Evolutionary conservation across 495 filamentous ascomycete species (phyloP).

Genomic region (Xylaria nigripes): DNA sequence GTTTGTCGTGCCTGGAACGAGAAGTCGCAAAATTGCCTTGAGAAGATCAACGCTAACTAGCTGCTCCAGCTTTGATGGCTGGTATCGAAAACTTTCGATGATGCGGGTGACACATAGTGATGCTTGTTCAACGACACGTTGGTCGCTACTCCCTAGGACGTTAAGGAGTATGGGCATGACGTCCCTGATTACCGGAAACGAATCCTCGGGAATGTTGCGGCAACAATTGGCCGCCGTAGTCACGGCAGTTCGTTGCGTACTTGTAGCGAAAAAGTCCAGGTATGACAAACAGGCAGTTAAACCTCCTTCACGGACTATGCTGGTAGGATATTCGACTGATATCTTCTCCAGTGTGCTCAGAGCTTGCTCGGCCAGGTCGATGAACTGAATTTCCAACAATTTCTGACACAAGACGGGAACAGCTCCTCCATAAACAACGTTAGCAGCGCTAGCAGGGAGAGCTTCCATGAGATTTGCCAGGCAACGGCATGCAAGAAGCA

Average conservation of each 20-base stretch:
- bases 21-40: conserved; percentile 75
- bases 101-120: conserved; percentile 95
- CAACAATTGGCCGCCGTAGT: conserved; percentile 98
- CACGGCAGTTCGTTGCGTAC: conserved; percentile 91
- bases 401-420: conserved; percentile 92
- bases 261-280: conserved; percentile 95
- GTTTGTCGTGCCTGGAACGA: conserved; percentile 92
- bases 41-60: conserved; percentile 82
- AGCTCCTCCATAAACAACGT: conserved; percentile 92
- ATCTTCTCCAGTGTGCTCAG: conserved; percentile 96
- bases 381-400: conserved; percentile 87
- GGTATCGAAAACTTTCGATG: conserved; percentile 89
- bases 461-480: conserved; percentile 98
- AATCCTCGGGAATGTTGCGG: conserved; percentile 88
- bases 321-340: conserved; percentile 89
- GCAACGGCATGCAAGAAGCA: conserved; percentile 93
- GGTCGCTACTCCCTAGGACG: conserved; percentile 85
- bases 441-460: conserved; percentile 80
- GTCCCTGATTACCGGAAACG: conserved; percentile 77
- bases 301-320: conserved; percentile 93
- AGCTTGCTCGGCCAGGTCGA: conserved; percentile 95
- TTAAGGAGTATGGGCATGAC: conserved; percentile 93
- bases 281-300: conserved; percentile 88
- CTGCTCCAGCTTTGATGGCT: conserved; percentile 80
- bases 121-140: conserved; percentile 93